Base-by-base conservation (phyloP, 2,329 filamentous ascomycete genomes). In the Blumeria graminis region DNA sequence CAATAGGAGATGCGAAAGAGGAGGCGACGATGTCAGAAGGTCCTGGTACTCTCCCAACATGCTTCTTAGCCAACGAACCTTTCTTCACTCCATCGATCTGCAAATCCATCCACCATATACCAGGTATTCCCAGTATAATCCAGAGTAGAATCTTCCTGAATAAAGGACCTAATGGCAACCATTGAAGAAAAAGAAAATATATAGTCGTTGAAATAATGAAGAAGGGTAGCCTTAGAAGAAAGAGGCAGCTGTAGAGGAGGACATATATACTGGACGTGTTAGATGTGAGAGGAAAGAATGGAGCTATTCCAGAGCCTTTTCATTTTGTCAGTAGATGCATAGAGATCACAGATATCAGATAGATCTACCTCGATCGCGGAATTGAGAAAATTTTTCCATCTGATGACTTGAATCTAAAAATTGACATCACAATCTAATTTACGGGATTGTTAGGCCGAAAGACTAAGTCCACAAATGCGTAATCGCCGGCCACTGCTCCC, bases 61-160 rank as follows among this genome's bases (percentile, higher is more conserved):
- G 81, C 63, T 88, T 81, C 64, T 83, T 81, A 51, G 84, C 81
- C 35, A 94, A 74, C 32, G 84, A 89, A 71, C 92, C 92, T 71
- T 88, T 86, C 70, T 86, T 89, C 56, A 98, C 92, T 58, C 90
- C 90, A 68, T 98, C 92, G 61, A 98, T 86, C 69, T 95, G 90
- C n/a, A 98, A 73, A 69, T 98, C 92, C 57, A 95, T 82, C 90
- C 90, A 96, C 88, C 89, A 96, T 57, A 98, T 86, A 33, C 92
- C 90, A 0, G 89, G 87, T 58, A 94, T 84, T 39, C 81, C 84
- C 62, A 98, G 77, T 61, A 96, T 77, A 59, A 80, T 77, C 90
- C 92, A 96, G 56, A 96, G 71, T 53, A 87, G 79, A 11, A 85
- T 79, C 70, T 96, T 96, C 65, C 87, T 87, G 46, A 81, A 70